phyloP scores from a whole-genome alignment of 768 basidiomycete genomes.

The Termitomyces sp. region DNA sequence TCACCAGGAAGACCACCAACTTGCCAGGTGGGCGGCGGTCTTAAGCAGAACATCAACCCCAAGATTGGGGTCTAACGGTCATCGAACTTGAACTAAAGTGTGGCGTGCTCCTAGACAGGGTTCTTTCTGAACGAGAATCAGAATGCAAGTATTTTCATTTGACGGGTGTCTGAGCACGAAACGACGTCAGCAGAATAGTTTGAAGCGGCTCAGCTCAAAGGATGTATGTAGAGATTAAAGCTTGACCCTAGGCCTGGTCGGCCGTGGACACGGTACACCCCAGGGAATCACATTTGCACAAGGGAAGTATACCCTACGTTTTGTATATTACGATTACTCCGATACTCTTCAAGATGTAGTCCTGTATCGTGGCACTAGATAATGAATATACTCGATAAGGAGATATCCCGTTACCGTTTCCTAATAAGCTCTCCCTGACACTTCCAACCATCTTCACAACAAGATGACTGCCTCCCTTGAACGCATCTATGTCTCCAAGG shows the following conservation, averaged over 20 bases:
- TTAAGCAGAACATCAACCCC: too few species aligned
- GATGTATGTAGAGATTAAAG: slow-evolving; percentile 71
- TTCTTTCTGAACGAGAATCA: slow-evolving; percentile 71
- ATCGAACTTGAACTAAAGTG: too few species aligned
- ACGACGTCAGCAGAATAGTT: slow-evolving; percentile 67
- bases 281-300: too few species aligned
- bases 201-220: slow-evolving; percentile 67
- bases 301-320: not conserved
- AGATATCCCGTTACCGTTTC: not conserved
- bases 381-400: not conserved
- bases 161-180: slow-evolving; percentile 71
- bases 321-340: too few species aligned
- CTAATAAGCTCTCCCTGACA: too few species aligned
- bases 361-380: not conserved
- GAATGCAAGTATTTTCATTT: slow-evolving; percentile 73
- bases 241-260: slow-evolving; percentile 20
- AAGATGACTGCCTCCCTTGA: too few species aligned
- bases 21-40: too few species aligned
- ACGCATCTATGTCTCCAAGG: too few species aligned
- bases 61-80: too few species aligned
- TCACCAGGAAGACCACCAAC: too few species aligned
- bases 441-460: too few species aligned
- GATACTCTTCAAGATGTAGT: not conserved
- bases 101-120: too few species aligned
- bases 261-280: not conserved